Conservation (phyloP, 2,329 filamentous ascomycete species). For the Colletotrichum orchidophilum region DNA sequence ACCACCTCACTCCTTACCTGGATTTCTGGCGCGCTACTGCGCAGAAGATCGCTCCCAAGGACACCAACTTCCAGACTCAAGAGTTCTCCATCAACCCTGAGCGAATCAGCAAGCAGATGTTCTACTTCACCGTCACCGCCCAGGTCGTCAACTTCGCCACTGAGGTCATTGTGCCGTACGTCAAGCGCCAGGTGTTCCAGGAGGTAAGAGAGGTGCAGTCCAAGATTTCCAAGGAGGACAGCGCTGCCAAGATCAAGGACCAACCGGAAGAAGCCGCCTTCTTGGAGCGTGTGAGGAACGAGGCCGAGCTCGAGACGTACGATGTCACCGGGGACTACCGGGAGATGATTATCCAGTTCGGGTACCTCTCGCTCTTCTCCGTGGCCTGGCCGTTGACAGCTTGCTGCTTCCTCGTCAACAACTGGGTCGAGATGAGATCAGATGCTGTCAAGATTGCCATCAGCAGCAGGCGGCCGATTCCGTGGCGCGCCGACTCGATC, state of each 20-base stretch:
- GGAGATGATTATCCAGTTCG: slow-evolving; percentile 90
- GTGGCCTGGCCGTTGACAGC: slow-evolving; percentile 95
- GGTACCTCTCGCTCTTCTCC: slow-evolving; percentile 90
- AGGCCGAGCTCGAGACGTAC: slow-evolving; percentile 84
- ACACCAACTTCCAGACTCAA: slow-evolving; percentile 72
- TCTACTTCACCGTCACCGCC: slow-evolving; percentile 94
- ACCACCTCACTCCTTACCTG: slow-evolving; percentile 84
- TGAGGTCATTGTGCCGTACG: slow-evolving; percentile 85
- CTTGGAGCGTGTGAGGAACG: slow-evolving; percentile 80
- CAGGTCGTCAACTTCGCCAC: slow-evolving; percentile 88
- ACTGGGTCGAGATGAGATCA: slow-evolving; percentile 93
- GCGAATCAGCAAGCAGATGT: slow-evolving; percentile 88
- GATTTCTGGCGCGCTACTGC: slow-evolving; percentile 82
- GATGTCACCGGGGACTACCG: slow-evolving; percentile 91
- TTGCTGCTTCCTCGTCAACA: slow-evolving; percentile 89
- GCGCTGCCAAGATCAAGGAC: slow-evolving; percentile 64
- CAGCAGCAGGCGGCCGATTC: slow-evolving; percentile 88
- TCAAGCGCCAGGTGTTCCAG: slow-evolving; percentile 80
- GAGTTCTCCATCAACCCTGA: slow-evolving; percentile 85
- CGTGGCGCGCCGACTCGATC: slow-evolving; percentile 91
- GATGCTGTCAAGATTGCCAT: slow-evolving; percentile 95
- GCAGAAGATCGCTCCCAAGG: slow-evolving; percentile 77
- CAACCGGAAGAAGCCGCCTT: slow-evolving; percentile 82
- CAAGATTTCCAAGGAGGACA: slow-evolving; percentile 64
- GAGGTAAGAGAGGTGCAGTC: slow-evolving; percentile 82